Percentiles rank a stretch among this genome's conserved stretches.
These are phyloP conservation scores for Piloderma croceum DNA, from an alignment of 768 basidiomycete genomes.

Conservation along the genomic window DNA sequence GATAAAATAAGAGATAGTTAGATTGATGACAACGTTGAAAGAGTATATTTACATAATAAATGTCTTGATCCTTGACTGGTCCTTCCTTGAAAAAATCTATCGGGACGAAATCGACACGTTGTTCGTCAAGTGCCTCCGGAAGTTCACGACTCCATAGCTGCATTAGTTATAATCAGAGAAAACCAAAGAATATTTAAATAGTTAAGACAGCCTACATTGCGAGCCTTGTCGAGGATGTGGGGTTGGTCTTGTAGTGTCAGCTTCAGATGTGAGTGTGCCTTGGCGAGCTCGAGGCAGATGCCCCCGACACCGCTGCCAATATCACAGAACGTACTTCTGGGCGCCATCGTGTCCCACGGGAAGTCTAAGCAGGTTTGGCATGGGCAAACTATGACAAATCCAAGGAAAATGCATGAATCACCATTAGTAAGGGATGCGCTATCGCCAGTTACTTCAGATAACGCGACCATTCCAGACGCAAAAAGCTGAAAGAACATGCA, in stretches of 20 bases:
- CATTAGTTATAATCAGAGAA: too few species aligned
- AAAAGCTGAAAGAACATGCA: too few species aligned
- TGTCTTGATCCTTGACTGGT: slow-evolving; percentile 31
- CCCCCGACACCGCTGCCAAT: slow-evolving; percentile 28
- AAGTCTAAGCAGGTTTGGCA: slow-evolving; percentile 20
- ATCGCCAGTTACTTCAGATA: too few species aligned
- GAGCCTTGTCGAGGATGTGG: slow-evolving; percentile 17
- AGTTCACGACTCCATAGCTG: slow-evolving; percentile 26
- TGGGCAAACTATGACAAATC: slow-evolving; percentile 17
- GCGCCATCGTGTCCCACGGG: too few species aligned
- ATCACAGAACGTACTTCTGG: slow-evolving; percentile 25
- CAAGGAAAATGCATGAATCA: not conserved
- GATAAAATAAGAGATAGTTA: not conserved
- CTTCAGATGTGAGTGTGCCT: slow-evolving; percentile 20
- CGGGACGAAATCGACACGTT: slow-evolving; percentile 31
- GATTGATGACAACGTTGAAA: not conserved
- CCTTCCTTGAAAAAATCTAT: slow-evolving; percentile 36
- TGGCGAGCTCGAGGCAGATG: slow-evolving; percentile 20
- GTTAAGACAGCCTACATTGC: slow-evolving; percentile 5
- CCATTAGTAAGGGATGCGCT: too few species aligned
- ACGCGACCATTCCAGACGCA: too few species aligned
- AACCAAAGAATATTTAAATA: not conserved
- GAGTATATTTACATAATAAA: slow-evolving; percentile 37
- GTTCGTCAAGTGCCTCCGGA: slow-evolving; percentile 31
- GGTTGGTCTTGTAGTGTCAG: slow-evolving; percentile 25